Conservation (phyloP, 2,329 filamentous ascomycete species). For the Fusarium sp. region DNA sequence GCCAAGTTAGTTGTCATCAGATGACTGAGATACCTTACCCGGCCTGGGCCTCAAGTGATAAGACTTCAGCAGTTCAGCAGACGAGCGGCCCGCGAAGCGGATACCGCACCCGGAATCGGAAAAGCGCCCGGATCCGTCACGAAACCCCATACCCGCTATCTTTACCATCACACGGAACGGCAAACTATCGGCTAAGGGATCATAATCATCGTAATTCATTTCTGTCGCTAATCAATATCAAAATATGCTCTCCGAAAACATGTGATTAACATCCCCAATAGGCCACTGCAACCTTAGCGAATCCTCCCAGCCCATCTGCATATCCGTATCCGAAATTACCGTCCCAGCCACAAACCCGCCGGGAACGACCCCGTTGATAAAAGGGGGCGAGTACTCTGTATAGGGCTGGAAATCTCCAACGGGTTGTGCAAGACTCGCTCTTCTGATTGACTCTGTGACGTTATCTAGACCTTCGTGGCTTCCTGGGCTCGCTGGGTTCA, state of each 20-base stretch:
- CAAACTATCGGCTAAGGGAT: neutral
- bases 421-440: slow-evolving; percentile 3
- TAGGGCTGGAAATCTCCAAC: neutral
- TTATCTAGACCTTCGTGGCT: slow-evolving; percentile 6
- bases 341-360: neutral
- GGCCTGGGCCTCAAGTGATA: neutral
- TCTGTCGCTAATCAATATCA: neutral
- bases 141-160: neutral
- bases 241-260: slow-evolving; percentile 28
- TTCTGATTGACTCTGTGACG: slow-evolving; percentile 11
- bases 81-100: neutral
- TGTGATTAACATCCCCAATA: slow-evolving; percentile 26
- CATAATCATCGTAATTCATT: neutral
- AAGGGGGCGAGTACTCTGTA: slow-evolving; percentile 13
- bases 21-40: neutral
- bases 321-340: slow-evolving; percentile 20
- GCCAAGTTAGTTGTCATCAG: neutral
- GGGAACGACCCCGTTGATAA: neutral
- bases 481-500: neutral
- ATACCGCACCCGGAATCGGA: neutral
- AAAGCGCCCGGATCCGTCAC: neutral
- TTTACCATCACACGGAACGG: neutral
- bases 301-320: slow-evolving; percentile 26
- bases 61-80: neutral
- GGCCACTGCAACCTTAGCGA: slow-evolving; percentile 24